Conservation (phyloP, 1,139 yeast genomes). For the Protomyces pachydermus region DNA sequence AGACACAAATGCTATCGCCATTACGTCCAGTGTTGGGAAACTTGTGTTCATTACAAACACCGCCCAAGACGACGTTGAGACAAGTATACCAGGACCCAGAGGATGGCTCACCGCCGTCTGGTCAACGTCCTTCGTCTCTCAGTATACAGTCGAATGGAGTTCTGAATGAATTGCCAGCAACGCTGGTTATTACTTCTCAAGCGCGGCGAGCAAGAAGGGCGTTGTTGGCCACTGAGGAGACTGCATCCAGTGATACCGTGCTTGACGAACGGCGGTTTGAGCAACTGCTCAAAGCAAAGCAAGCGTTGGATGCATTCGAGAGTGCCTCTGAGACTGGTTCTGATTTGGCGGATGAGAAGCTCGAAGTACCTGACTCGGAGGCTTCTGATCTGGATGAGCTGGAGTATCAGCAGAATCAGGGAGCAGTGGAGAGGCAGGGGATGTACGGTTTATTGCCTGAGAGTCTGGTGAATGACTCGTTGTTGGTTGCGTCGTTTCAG, state of each 20-base stretch:
- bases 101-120: no score
- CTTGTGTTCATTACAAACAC: no score
- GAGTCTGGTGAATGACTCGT: neutral
- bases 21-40: no score
- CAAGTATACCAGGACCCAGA: neutral
- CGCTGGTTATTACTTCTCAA: neutral
- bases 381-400: neutral
- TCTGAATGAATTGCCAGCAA: neutral
- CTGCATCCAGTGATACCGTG: neutral
- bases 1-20: neutral
- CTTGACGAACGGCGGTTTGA: neutral
- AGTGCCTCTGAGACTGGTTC: neutral
- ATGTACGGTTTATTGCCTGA: neutral
- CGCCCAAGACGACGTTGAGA: no score
- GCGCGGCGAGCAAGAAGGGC: neutral
- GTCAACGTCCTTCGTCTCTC: no score
- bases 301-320: neutral
- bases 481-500: neutral
- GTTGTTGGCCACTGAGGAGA: neutral
- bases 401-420: neutral
- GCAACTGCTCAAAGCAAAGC: neutral
- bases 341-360: neutral
- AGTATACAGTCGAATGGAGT: no score
- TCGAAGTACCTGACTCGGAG: neutral
- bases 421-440: neutral